Evolutionary conservation across 2,329 filamentous ascomycete species (phyloP).

Genomic region (Penicillium capsulatum): DNA sequence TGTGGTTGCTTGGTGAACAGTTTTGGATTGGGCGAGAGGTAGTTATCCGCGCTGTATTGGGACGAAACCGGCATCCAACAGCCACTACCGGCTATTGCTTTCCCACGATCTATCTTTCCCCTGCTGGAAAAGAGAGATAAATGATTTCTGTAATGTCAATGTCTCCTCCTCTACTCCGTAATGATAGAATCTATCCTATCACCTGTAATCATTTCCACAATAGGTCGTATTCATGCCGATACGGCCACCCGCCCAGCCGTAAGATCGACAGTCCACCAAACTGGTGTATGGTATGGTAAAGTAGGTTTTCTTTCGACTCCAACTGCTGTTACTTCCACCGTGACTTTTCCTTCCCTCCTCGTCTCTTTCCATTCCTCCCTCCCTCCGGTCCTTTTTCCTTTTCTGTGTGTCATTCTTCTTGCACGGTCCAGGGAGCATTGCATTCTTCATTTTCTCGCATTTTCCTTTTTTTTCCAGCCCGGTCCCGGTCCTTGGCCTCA

Average conservation of each 20-base stretch:
- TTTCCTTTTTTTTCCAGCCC: constrained; percentile 31
- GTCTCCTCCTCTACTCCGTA: too few species aligned
- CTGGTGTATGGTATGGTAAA: constrained; percentile 2
- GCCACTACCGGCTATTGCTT: too few species aligned
- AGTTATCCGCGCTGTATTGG: constrained; percentile 11
- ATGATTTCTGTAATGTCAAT: too few species aligned
- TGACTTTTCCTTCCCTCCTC: constrained; percentile 22
- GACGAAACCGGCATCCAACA: constrained; percentile 2
- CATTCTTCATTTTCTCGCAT: constrained; percentile 13
- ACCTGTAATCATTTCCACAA: too few species aligned
- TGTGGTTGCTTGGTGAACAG: not conserved
- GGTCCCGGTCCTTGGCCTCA: constrained; percentile 46
- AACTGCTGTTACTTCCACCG: constrained; percentile 9
- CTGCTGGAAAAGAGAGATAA: too few species aligned
- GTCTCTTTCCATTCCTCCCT: constrained; percentile 10
- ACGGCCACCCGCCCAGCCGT: constrained; percentile 7
- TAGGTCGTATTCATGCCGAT: too few species aligned
- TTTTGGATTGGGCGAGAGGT: constrained; percentile 8
- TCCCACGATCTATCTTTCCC: too few species aligned
- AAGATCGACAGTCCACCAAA: constrained; percentile 18
- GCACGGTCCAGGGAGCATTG: constrained; percentile 12
- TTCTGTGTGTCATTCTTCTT: constrained; percentile 14
- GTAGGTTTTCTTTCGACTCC: constrained; percentile 13
- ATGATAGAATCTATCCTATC: too few species aligned
- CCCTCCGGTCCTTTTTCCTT: constrained; percentile 12